A percentile compares a stretch with the other conserved stretches of the same genome.
phyloP scores from a whole-genome alignment of 192 early-diverging fungal species.

The Pecoramyces ruminantium region DNA sequence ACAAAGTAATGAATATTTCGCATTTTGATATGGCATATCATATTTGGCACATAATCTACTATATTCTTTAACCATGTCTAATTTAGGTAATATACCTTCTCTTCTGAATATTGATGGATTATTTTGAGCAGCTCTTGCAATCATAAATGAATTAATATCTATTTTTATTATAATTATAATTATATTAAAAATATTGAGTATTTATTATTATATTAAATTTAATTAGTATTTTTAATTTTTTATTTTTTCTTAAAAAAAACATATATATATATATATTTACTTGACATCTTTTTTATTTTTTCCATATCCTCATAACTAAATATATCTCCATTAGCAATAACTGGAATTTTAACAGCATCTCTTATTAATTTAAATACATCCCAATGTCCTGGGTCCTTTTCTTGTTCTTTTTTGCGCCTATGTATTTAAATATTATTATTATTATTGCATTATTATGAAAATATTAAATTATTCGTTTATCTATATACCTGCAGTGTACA shows the following conservation, averaged over 20 bases:
- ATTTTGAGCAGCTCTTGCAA: conserved; percentile 67
- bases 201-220: no score
- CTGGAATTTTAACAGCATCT: conserved; percentile 44
- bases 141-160: conserved; percentile 63
- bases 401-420: conserved; percentile 53
- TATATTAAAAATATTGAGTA: no score
- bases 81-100: conserved; percentile 13
- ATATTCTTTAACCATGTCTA: conserved; percentile 48
- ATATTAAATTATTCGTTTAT: background rate
- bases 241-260: no score
- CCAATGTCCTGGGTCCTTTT: conserved; percentile 70
- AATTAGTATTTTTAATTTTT: background rate
- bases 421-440: background rate
- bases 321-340: conserved; percentile 90
- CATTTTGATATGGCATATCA: conserved; percentile 62
- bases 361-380: conserved; percentile 57
- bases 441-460: background rate
- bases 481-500: conserved; percentile 67
- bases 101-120: conserved; percentile 79
- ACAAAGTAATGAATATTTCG: conserved; percentile 79
- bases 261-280: conserved; percentile 8
- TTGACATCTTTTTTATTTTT: conserved; percentile 34
- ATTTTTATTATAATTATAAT: conserved; percentile 12
- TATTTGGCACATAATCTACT: conserved; percentile 43
- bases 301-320: conserved; percentile 42